A percentile compares a stretch with the other conserved stretches of the same genome.
Evolutionary conservation across 169 alveolate species (phyloP).

Genomic region (Eimeria acervulina): DNA sequence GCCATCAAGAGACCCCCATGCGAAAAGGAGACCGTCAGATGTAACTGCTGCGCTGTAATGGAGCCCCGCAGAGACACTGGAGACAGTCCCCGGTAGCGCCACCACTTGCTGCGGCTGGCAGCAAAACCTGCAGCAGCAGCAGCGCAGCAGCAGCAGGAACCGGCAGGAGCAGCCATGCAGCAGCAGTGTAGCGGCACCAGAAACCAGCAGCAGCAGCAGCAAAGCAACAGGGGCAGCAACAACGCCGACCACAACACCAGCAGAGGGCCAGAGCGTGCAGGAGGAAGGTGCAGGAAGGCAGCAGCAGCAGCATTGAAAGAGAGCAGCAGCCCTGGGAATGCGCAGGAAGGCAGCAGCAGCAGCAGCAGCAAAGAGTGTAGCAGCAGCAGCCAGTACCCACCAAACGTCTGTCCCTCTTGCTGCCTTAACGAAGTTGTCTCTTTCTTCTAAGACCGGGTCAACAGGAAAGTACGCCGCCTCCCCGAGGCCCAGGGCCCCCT

Average conservation of each 20-base stretch:
- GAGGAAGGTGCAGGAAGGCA: neutral
- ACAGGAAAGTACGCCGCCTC: conserved; percentile 78
- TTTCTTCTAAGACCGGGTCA: conserved; percentile 76
- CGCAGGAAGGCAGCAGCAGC: neutral
- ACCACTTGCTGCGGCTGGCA: conserved; percentile 81
- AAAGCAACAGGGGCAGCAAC: neutral
- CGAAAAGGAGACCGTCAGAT: conserved; percentile 49
- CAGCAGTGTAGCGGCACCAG: conserved; percentile 14
- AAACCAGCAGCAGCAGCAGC: neutral
- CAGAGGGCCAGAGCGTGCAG: neutral
- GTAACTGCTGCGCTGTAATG: conserved; percentile 66
- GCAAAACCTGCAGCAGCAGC: conserved; percentile 77
- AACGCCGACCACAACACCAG: neutral
- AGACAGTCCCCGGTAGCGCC: conserved; percentile 66
- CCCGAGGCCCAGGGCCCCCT: conserved; percentile 79
- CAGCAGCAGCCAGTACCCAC: conserved; percentile 43
- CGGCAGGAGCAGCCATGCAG: neutral
- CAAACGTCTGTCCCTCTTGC: conserved; percentile 66
- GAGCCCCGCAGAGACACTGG: conserved; percentile 67
- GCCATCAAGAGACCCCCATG: conserved; percentile 67
- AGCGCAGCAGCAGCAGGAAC: neutral
- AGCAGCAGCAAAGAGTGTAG: neutral
- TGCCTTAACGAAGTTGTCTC: conserved; percentile 35
- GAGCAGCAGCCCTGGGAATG: no score
- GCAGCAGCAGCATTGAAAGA: conserved; percentile 34